Evolutionary conservation across 345 rosid genomes (phyloP).

Genomic region (Psidium guajava): DNA sequence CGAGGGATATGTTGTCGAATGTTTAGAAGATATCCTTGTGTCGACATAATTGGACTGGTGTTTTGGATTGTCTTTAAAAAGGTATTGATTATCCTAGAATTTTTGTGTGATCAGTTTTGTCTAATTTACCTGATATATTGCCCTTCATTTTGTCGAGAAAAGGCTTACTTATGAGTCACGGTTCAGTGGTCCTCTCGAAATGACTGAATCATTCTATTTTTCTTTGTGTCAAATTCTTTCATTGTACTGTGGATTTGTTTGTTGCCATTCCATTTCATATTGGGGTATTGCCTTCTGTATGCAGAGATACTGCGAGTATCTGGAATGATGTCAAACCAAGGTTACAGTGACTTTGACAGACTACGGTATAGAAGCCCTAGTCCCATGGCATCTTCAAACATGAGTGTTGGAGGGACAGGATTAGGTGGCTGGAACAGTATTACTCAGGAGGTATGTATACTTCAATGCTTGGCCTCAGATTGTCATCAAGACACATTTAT

Average conservation of each 20-base stretch:
- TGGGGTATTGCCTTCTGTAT: slow-evolving; percentile 6
- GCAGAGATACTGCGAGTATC: slow-evolving; percentile 81
- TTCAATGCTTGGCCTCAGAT: not conserved
- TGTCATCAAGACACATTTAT: not conserved
- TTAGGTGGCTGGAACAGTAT: slow-evolving; percentile 70
- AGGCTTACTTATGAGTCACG: not conserved
- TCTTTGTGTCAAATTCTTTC: not conserved
- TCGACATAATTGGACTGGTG: not conserved
- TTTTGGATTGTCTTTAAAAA: not conserved
- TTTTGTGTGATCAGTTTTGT: not conserved
- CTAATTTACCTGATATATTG: not conserved
- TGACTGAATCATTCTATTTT: not conserved
- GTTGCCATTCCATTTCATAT: not conserved
- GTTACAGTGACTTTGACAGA: slow-evolving; percentile 73
- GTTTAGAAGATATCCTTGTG: not conserved
- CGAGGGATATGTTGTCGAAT: not conserved
- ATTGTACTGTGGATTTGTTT: not conserved
- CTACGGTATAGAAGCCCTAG: slow-evolving; percentile 90
- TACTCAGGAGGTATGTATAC: slow-evolving; percentile 56
- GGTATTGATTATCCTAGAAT: not conserved
- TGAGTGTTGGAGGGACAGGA: slow-evolving; percentile 50
- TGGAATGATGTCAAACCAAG: slow-evolving; percentile 84
- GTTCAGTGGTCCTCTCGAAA: not conserved
- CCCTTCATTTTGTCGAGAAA: not conserved
- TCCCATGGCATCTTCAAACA: slow-evolving; percentile 92